phyloP scores from a whole-genome alignment of 2,329 filamentous ascomycete genomes.

The Fusarium heterosporum region DNA sequence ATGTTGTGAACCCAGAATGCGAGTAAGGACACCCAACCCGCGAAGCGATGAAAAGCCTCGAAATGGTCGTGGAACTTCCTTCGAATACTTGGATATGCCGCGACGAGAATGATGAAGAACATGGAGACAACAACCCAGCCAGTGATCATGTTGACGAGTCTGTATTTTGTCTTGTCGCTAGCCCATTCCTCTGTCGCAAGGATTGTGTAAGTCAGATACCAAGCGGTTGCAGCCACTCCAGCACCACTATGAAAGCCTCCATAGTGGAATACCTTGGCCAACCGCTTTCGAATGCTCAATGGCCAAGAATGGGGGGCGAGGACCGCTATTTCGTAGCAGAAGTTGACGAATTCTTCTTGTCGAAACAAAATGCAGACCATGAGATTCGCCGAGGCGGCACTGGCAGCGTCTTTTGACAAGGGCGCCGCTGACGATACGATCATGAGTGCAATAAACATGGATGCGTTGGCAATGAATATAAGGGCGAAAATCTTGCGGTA shows the following conservation, averaged over 20 bases:
- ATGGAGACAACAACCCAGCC: constrained; percentile 15
- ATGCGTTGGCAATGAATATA: constrained; percentile 1
- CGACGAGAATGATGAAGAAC: constrained; percentile 15
- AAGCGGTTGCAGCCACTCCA: constrained; percentile 12
- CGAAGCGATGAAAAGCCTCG: constrained; percentile 23
- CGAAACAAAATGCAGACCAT: constrained; percentile 25
- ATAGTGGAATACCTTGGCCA: constrained; percentile 23
- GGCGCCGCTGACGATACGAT: background rate
- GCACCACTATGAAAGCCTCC: constrained; percentile 24
- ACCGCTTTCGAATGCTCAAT: background rate
- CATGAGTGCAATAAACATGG: constrained; percentile 1
- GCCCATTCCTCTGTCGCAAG: constrained; percentile 15
- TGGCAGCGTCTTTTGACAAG: constrained; percentile 11
- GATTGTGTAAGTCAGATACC: constrained; percentile 17
- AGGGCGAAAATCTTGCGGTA: constrained; percentile 14
- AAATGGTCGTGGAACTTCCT: constrained; percentile 24
- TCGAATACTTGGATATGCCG: constrained; percentile 13
- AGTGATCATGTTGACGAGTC: constrained; percentile 18
- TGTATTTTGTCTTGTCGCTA: background rate
- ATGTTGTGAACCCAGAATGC: constrained; percentile 25
- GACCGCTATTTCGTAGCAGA: constrained; percentile 20
- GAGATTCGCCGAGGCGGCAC: constrained; percentile 23
- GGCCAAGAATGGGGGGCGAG: constrained; percentile 22
- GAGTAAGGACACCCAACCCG: constrained; percentile 10
- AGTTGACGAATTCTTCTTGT: constrained; percentile 20